These are phyloP conservation scores for Phytophthora tentaculata DNA, from an alignment of 352 stramenopile species.

Conservation along the genomic window DNA sequence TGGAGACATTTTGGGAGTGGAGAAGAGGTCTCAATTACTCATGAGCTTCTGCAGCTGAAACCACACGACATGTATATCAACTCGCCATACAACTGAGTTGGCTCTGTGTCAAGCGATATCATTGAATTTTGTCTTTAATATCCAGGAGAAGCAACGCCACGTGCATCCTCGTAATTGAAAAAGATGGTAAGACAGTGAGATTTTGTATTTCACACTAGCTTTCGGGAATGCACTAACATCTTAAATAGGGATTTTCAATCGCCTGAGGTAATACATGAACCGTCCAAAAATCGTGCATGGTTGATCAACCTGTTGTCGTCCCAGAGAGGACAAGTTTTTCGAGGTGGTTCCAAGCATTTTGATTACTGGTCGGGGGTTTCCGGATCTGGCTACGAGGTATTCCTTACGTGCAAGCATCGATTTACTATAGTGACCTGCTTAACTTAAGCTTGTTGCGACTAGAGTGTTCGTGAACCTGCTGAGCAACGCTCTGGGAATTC, in stretches of 20 bases:
- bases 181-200: slow-evolving; percentile 78
- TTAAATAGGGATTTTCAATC: slow-evolving; percentile 93
- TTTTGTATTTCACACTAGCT: not conserved
- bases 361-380: slow-evolving; percentile 94
- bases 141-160: slow-evolving; percentile 69
- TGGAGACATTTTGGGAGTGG: slow-evolving; percentile 64
- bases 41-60: slow-evolving; percentile 68
- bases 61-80: slow-evolving; percentile 54
- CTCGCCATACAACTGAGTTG: too few species aligned
- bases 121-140: not conserved
- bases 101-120: not conserved
- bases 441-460: not conserved
- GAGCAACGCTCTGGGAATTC: slow-evolving; percentile 72
- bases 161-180: slow-evolving; percentile 95
- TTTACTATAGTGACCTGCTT: not conserved
- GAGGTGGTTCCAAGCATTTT: slow-evolving; percentile 91
- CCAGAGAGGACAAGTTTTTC: slow-evolving; percentile 88
- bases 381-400: slow-evolving; percentile 92
- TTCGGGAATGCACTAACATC: slow-evolving; percentile 20
- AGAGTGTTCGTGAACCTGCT: slow-evolving; percentile 90
- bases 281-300: too few species aligned
- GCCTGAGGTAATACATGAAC: slow-evolving; percentile 66
- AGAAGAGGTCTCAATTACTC: slow-evolving; percentile 81
- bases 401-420: not conserved
- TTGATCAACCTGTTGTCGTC: not conserved